These are phyloP conservation scores for Nakazawaea ishiwadae DNA, from an alignment of 805 yeast genomes.

Conservation along the genomic window DNA sequence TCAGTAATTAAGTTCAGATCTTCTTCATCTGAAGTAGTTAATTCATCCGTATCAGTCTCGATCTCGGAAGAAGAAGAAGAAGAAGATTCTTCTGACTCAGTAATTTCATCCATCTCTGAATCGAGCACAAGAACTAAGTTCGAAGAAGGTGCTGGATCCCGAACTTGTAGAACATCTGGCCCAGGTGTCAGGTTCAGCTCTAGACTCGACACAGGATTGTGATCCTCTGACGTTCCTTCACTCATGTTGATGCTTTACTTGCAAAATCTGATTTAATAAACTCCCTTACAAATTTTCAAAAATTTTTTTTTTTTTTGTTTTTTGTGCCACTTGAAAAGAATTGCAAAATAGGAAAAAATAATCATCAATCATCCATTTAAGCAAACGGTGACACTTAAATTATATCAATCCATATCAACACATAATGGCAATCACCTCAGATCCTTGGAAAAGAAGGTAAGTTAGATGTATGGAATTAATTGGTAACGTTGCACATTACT, in stretches of 20 bases:
- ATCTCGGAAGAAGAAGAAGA: neutral
- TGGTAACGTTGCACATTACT: neutral
- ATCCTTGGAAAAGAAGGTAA: slow-evolving; percentile 43
- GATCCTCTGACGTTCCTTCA: slow-evolving; percentile 2
- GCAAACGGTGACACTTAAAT: neutral
- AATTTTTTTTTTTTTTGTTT: no score
- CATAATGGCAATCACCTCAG: slow-evolving; percentile 26
- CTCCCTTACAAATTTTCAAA: no score
- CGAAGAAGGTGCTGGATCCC: no score
- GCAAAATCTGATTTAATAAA: no score
- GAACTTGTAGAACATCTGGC: no score
- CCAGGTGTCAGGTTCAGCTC: neutral
- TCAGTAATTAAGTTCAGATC: slow-evolving; percentile 1
- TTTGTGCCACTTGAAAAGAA: neutral
- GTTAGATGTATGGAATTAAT: slow-evolving; percentile 11
- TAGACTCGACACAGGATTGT: neutral
- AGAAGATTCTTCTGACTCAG: neutral
- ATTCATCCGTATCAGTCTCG: slow-evolving; percentile 5
- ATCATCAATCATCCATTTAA: no score
- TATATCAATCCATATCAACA: no score
- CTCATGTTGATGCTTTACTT: neutral
- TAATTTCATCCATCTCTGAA: neutral
- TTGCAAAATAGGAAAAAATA: no score
- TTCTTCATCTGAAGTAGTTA: slow-evolving; percentile 2
- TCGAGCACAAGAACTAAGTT: neutral